Conservation (phyloP, 2,329 filamentous ascomycete genomes). For the Alternaria sp. region DNA sequence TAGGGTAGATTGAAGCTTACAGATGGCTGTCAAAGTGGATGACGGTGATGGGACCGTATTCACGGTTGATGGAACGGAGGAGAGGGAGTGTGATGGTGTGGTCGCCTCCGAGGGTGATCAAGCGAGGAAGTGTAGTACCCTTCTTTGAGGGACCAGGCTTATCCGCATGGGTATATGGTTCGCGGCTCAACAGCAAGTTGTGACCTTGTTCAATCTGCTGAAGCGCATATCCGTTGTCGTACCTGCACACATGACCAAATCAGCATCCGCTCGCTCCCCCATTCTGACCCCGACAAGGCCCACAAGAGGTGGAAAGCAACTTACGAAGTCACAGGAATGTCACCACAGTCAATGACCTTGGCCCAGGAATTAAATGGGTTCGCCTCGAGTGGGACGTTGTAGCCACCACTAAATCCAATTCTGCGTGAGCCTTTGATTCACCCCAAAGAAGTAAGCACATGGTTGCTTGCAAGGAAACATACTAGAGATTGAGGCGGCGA, state of each 20-base stretch:
- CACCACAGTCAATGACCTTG: conserved; percentile 81
- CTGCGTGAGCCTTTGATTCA: conserved; percentile 57
- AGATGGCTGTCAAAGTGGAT: conserved; percentile 71
- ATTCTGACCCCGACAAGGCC: too few species aligned
- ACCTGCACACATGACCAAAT: conserved; percentile 60
- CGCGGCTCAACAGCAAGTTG: conserved; percentile 74
- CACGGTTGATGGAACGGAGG: conserved; percentile 66
- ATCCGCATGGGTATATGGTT: conserved; percentile 72
- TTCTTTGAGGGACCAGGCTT: conserved; percentile 73
- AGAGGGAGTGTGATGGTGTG: conserved; percentile 69
- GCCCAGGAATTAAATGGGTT: conserved; percentile 87
- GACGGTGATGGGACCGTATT: conserved; percentile 72
- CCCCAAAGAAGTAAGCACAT: conserved; percentile 50
- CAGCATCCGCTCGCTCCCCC: background rate
- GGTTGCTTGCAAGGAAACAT: conserved; percentile 55
- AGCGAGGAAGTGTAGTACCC: conserved; percentile 77
- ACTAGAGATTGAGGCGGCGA: conserved; percentile 86
- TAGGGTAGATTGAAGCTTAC: conserved; percentile 35
- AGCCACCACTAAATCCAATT: conserved; percentile 74
- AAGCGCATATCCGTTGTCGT: conserved; percentile 83
- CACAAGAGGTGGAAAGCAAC: conserved; percentile 28
- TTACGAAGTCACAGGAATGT: conserved; percentile 85
- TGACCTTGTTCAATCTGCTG: conserved; percentile 88
- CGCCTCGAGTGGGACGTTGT: conserved; percentile 80
- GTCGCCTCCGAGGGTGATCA: conserved; percentile 75